phyloP scores from a whole-genome alignment of 441 rosid genomes.

The Erodium trifolium region DNA sequence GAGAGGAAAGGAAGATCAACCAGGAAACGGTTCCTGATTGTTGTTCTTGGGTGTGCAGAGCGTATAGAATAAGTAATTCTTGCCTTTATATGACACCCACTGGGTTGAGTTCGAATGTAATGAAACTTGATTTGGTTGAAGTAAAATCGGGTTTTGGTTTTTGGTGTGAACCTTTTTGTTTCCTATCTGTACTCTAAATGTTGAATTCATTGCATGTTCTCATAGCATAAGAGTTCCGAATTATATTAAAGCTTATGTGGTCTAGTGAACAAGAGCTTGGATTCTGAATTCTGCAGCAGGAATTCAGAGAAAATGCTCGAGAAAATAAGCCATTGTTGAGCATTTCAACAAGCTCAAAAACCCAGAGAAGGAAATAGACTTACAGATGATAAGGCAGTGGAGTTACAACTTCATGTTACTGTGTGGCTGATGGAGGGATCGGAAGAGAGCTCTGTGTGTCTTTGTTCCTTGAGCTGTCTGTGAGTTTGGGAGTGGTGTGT shows the following conservation, averaged over 20 bases:
- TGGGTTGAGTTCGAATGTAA: constrained; percentile 42
- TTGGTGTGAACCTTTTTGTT: constrained; percentile 46
- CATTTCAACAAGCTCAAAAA: constrained; percentile 9
- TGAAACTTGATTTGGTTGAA: constrained; percentile 36
- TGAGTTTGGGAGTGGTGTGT: constrained; percentile 14
- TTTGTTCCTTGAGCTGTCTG: constrained; percentile 4
- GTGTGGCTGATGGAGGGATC: constrained; percentile 17
- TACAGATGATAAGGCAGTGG: constrained; percentile 5
- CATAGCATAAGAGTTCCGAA: background rate
- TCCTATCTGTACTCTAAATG: background rate
- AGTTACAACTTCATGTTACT: constrained; percentile 6
- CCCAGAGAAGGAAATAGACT: constrained; percentile 8
- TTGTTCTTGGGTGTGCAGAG: constrained; percentile 42
- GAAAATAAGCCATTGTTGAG: background rate
- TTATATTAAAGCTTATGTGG: too few species aligned
- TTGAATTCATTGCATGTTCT: constrained; percentile 15
- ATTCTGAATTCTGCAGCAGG: background rate
- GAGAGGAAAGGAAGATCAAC: constrained; percentile 38
- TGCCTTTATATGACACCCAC: constrained; percentile 11
- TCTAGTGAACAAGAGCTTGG: too few species aligned
- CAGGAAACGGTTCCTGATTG: constrained; percentile 33
- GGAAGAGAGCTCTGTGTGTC: background rate
- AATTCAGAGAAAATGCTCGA: too few species aligned
- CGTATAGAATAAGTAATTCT: constrained; percentile 45
- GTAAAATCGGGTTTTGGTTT: constrained; percentile 55